Base-by-base conservation (phyloP, 1,139 yeast species). In the Magnusiomyces ingens region DNA sequence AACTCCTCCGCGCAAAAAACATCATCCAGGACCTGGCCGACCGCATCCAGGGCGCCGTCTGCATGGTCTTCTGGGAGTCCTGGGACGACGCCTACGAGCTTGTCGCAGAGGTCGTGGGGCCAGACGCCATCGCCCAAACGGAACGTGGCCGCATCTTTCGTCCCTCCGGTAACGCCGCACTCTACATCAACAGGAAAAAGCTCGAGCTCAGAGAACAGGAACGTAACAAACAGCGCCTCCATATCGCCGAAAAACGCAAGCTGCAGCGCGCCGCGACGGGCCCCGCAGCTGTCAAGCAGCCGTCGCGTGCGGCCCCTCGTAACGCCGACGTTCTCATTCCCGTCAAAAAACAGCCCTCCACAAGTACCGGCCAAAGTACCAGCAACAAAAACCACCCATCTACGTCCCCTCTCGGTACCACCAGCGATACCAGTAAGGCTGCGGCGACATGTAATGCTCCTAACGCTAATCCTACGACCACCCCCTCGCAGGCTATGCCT, bases 31-130 rank as follows among this genome's bases (percentile, higher is more conserved):
- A 67, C 50, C 58, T 67, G 32, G 67, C 66, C 10, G 67, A 67
- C 52, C 58, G 70, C 10, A 60, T 65, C 29, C 70, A 67, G 49
- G 70, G 70, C 41, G 69, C 69, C 26, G 64, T 66, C 15, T 65
- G 69, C 58, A 61, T 62, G 53, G 70, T 66, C 40, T 67, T 67
- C 55, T 67, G 70, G 70, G 69, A 66, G 48, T 63, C 65, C 51
- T 67, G 70, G 70, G 70, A 67, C 49, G 67, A 62, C 42, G 59
- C 62, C 21, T 67, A 63, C 52, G 62, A 65, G 47, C 59, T 66
- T 19, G 55, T 67, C 42, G 66, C 65, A 35, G 66, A 63, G 18
- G 62, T 67, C 38, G 65, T 63, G 1, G 69, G 70, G 3, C 63
- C 62, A 41, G 62, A 60, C 15, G 62, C 55, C 32, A 59, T 67